These are phyloP conservation scores for Trichoderma sp. DNA, from an alignment of 2,329 filamentous ascomycete species.

Conservation along the genomic window DNA sequence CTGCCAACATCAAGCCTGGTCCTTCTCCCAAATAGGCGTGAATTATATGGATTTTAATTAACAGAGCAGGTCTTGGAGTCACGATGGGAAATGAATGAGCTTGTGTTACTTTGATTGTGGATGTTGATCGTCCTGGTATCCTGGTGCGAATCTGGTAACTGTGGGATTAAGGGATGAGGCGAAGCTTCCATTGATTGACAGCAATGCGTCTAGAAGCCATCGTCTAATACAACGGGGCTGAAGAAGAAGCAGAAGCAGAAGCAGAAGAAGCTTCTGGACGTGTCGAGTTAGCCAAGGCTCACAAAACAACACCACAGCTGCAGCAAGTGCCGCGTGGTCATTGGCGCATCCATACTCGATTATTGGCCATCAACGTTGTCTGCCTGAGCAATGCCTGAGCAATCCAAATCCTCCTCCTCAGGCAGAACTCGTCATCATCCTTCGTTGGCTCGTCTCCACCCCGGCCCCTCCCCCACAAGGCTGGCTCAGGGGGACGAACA, in stretches of 20 bases:
- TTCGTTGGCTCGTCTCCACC: background rate
- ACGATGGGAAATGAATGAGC: background rate
- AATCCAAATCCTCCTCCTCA: background rate
- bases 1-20: background rate
- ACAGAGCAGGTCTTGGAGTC: background rate
- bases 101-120: background rate
- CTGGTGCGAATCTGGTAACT: background rate
- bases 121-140: background rate
- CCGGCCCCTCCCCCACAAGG: conserved; percentile 1
- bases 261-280: background rate
- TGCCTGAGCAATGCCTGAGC: background rate
- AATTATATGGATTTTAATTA: background rate
- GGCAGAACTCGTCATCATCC: background rate
- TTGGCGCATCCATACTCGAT: background rate
- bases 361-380: background rate
- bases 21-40: background rate
- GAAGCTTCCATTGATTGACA: background rate
- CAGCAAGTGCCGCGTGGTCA: background rate
- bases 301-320: background rate
- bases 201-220: background rate
- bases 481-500: background rate
- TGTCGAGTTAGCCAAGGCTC: background rate
- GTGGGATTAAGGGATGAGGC: background rate
- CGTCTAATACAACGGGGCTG: background rate
- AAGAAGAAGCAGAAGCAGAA: background rate